Evolutionary conservation across 768 basidiomycete species (phyloP).

Genomic region (Pleurotus tuber-regium): DNA sequence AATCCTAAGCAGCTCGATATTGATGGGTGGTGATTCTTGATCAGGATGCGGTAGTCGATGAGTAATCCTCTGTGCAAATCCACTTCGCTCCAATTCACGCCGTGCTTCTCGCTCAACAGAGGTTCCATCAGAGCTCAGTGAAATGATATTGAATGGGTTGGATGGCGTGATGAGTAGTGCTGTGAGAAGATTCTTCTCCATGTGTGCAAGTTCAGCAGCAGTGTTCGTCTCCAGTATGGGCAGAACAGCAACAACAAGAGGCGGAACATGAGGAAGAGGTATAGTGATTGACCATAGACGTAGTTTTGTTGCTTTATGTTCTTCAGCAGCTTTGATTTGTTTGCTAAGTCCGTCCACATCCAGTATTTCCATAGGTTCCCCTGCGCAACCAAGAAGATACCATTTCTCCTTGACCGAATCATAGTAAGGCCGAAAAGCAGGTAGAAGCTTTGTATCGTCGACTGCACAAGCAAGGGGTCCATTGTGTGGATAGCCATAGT

Average conservation of each 20-base stretch:
- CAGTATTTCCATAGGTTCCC: conserved; percentile 19
- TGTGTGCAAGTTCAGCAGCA: not conserved
- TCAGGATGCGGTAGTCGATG: not conserved
- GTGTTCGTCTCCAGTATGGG: not conserved
- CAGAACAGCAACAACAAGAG: conserved; percentile 10
- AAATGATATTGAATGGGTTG: not conserved
- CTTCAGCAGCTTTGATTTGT: conserved; percentile 9
- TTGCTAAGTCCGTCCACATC: conserved; percentile 18
- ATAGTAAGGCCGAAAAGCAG: conserved; percentile 21
- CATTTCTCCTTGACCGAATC: conserved; percentile 17
- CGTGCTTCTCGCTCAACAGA: conserved; percentile 1
- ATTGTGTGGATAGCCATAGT: conserved; percentile 13
- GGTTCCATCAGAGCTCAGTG: conserved; percentile 11
- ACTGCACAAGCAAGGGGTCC: conserved; percentile 27
- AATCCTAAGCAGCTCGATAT: conserved; percentile 15
- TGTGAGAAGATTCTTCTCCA: not conserved
- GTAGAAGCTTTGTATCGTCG: conserved; percentile 35
- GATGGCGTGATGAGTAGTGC: not conserved
- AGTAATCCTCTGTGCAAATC: not conserved
- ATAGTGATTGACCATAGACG: conserved; percentile 12
- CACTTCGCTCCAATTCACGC: not conserved
- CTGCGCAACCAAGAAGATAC: conserved; percentile 23
- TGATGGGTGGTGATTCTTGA: not conserved
- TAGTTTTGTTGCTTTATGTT: not conserved
- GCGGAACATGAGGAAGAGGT: conserved; percentile 14